Conservation (phyloP, 441 rosid genomes). For the Syzygium syzygioides region DNA sequence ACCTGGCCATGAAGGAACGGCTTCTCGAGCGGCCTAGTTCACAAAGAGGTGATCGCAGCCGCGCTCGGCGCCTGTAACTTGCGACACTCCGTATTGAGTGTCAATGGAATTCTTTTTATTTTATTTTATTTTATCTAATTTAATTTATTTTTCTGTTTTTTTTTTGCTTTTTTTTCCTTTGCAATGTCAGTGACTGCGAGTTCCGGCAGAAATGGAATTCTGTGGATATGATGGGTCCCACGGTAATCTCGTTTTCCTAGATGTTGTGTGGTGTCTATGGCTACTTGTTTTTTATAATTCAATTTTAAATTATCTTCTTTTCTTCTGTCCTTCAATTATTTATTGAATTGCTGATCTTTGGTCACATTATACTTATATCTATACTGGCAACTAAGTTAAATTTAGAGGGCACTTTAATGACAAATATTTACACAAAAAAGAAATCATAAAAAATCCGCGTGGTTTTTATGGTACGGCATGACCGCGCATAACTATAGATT, state of each 20-base stretch:
- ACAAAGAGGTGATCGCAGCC: too few relatives aligned
- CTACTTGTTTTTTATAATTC: not conserved
- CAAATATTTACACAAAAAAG: not conserved
- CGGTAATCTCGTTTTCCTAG: too few relatives aligned
- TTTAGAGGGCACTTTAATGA: not conserved
- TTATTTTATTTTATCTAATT: not conserved
- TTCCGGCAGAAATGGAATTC: conserved; percentile 22
- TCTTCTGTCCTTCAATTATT: too few relatives aligned
- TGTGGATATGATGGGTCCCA: not conserved
- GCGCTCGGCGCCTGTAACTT: too few relatives aligned
- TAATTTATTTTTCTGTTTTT: not conserved
- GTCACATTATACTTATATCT: not conserved
- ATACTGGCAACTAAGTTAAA: not conserved
- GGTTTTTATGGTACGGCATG: fast-evolving
- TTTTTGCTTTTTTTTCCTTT: not conserved
- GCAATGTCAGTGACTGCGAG: not conserved
- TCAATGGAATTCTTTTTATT: too few relatives aligned
- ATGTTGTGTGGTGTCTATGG: too few relatives aligned
- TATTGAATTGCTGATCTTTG: too few relatives aligned
- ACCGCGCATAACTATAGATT: fast-evolving
- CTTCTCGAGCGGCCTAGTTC: too few relatives aligned
- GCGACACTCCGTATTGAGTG: too few relatives aligned
- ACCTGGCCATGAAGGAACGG: too few relatives aligned
- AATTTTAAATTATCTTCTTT: not conserved
- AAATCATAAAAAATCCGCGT: not conserved